Evolutionary conservation across 257 asterid genomes (phyloP), one percentile per base, ranked within the genome.

Genomic region (Misopates orontium): DNA sequence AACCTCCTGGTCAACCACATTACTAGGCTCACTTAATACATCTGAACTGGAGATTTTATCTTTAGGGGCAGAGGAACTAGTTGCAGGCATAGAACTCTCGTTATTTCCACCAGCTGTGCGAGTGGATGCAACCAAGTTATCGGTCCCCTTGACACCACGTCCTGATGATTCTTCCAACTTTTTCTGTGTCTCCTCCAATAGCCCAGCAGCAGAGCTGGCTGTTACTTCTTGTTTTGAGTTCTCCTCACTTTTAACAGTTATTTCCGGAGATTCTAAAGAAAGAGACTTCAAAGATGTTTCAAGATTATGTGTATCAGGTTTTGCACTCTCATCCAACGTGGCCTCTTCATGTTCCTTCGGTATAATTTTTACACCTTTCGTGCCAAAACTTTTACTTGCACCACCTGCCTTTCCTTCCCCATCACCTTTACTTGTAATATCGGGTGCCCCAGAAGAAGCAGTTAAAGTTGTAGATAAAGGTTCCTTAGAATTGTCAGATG

Each of bases 201-300:
- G 53, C 64, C 61, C 68, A 19, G 50, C 51, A 69, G 52, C 59
- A 66, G 50, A 62, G 50, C 70, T 32, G 76, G 78, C 32, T 68
- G 62, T 59, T 52, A 68, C 75, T 77, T 66, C 70, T 72, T 60
- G 62, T 52, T 70, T 48, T 68, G 76, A 69, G 60, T 71, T 65
- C 57, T 73, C 84, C 68, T 57, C 77, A 62, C 50, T 49, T 63
- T 65, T 53, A 72, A 61, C 66, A 45, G 68, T 60, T 13, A 56
- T 48, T 73, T 79, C 75, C 44, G 71, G 60, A 67, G 84, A 80
- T 65, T 75, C 83, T 58, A 71, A 48, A 39, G 75, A 73, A 58
- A 66, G 77, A 42, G 81, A 58, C 61, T 16, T 74, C 69, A 68
- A 18, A 51, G 78, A 67, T 25, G 69, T 61, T 67, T 76, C 85